A percentile compares a stretch with the other conserved stretches of the same genome.
Conservation (phyloP, 768 basidiomycete genomes). For the Trametes coccinea region DNA sequence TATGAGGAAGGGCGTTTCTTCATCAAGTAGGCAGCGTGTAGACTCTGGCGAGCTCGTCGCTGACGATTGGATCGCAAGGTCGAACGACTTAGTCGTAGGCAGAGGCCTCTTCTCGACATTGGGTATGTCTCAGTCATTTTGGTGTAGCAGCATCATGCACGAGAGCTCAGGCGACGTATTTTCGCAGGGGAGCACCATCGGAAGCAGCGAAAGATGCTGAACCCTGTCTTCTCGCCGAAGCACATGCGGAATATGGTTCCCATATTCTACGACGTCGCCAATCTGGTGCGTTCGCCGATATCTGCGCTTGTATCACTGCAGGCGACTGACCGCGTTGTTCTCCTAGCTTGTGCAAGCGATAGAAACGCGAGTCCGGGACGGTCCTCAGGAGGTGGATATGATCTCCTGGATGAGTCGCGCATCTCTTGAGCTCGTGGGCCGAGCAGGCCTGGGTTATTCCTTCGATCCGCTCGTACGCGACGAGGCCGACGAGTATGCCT, state of each 20-base stretch:
- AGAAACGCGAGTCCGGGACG: background rate
- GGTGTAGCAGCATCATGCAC: background rate
- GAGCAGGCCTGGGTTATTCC: constrained; percentile 3
- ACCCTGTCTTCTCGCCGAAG: background rate
- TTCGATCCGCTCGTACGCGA: constrained; percentile 6
- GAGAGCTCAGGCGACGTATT: too few species aligned
- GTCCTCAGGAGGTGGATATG: constrained; percentile 1
- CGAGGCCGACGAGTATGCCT: constrained; percentile 6
- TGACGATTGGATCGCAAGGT: too few species aligned
- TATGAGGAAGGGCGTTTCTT: constrained; percentile 20
- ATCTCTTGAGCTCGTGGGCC: constrained; percentile 5
- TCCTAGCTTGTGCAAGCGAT: constrained; percentile 1
- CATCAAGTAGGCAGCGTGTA: constrained; percentile 3
- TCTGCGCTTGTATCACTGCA: background rate
- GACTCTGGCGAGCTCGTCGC: too few species aligned
- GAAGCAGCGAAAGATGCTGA: constrained; percentile 13
- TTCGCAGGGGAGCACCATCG: background rate
- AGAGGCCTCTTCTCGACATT: too few species aligned
- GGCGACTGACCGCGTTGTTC: too few species aligned
- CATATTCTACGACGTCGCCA: constrained; percentile 1
- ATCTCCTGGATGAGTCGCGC: background rate
- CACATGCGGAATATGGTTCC: constrained; percentile 1
- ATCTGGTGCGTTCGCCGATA: background rate
- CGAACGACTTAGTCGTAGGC: too few species aligned
- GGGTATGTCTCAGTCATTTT: too few species aligned